Evolutionary conservation across 116 monocot genomes (phyloP), one percentile per base, ranked within the genome.

Genomic region (Dioscorea cayenensis): DNA sequence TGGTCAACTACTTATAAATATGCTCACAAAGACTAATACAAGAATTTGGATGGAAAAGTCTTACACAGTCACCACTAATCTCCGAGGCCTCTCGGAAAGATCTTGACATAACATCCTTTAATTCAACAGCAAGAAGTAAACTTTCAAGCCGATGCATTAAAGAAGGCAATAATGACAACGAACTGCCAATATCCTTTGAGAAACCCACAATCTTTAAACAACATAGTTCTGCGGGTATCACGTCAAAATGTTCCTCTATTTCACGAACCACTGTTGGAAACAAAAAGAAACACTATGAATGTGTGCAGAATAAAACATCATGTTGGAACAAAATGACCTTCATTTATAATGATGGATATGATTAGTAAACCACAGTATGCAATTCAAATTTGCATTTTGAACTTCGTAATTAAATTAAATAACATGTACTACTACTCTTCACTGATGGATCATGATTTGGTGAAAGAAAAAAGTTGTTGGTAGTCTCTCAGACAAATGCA

Each of bases 181-280:
- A 82, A 77, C 93, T 92, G 36, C 93, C 97, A 36, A 97, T 85
- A 66, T 93, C 93, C 77, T 97, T 97, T 10, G 97, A 89, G 76
- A 97, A 97, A 29, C 93, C 90, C 73, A 86, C 64, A 67, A 97
- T 90, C 71, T 93, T 97, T 72, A 97, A 68, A 10, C 50, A 80
- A 73, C 97, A 97, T 35, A 88, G 28, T 71, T 97, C 97, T 59
- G 97, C 83, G 74, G 93, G 90, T 67, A 97, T 70, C 81, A 90
- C 83, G 71, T 93, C 86, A 77, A 93, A 92, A 25, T 93, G 79
- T 73, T 97, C 97, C 74, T 67, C 36, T 25, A 77, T n/a, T 66
- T 82, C 86, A 64, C 79, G 82, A 7, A 73, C 70, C 70, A 89
- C 97, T 89, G 84, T 43, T 14, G 27, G 49, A 73, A 64, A 68